Percentiles rank a stretch among this genome's conserved stretches.
phyloP scores from a whole-genome alignment of 345 rosid genomes.

The Lepidium africanum region DNA sequence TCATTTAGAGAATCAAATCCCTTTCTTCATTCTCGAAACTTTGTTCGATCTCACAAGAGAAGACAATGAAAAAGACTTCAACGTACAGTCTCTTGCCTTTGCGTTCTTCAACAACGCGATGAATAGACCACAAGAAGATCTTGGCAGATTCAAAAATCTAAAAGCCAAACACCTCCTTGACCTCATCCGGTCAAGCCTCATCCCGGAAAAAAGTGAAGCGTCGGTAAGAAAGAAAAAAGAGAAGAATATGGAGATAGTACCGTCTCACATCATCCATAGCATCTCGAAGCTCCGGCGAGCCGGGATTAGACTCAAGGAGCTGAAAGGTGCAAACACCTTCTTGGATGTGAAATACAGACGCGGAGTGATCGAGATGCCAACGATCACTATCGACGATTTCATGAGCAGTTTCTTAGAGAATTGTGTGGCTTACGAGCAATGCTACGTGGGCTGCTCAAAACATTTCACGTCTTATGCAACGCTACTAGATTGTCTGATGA shows the following conservation, averaged over 20 bases:
- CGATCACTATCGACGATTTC: conserved; percentile 59
- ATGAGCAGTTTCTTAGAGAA: conserved; percentile 60
- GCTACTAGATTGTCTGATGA: conserved; percentile 55
- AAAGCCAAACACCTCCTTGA: conserved; percentile 61
- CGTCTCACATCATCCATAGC: conserved; percentile 42
- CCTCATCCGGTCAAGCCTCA: conserved; percentile 46
- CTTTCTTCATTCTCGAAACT: conserved; percentile 53
- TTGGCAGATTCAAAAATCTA: conserved; percentile 24
- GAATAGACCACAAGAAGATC: conserved; percentile 31
- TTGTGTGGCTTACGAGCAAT: conserved; percentile 80
- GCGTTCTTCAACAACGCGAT: conserved; percentile 54
- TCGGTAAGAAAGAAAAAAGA: neutral
- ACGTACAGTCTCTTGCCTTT: conserved; percentile 39
- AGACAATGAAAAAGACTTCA: conserved; percentile 14
- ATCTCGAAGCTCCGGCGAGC: conserved; percentile 64
- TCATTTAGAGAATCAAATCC: conserved; percentile 49
- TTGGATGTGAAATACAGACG: conserved; percentile 42
- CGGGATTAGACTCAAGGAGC: conserved; percentile 40
- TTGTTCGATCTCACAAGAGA: conserved; percentile 41
- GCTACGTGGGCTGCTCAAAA: conserved; percentile 43
- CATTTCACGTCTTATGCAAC: conserved; percentile 73
- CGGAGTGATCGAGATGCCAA: conserved; percentile 68
- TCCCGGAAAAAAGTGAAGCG: conserved; percentile 24
- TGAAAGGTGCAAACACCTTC: conserved; percentile 37
- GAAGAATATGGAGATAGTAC: neutral